Evolutionary conservation across 2,329 filamentous ascomycete genomes (phyloP).

Genomic region (Venturiaceae sp.): DNA sequence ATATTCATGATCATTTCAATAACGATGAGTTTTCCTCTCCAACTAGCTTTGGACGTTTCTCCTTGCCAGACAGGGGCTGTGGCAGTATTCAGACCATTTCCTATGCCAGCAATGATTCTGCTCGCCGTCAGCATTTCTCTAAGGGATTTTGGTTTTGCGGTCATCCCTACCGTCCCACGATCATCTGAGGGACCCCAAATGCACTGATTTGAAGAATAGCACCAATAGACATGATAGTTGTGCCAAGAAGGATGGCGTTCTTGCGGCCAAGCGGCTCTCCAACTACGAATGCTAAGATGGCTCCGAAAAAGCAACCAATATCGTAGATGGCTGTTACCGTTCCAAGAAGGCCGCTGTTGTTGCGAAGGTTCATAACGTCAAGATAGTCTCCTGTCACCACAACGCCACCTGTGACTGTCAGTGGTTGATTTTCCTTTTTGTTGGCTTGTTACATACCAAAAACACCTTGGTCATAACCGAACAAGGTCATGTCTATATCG

Average conservation of each 20-base stretch:
- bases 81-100: constrained; percentile 42
- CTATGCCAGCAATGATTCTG: constrained; percentile 36
- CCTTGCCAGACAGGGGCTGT: constrained; percentile 42
- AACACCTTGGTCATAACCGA: constrained; percentile 16
- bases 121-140: not conserved
- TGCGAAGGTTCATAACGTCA: constrained; percentile 33
- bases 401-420: too few relatives aligned
- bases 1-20: constrained; percentile 43
- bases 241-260: constrained; percentile 37
- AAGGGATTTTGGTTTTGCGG: not conserved
- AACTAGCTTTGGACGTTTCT: constrained; percentile 34
- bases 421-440: constrained; percentile 16
- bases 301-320: constrained; percentile 51
- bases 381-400: constrained; percentile 45
- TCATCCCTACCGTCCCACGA: constrained; percentile 29
- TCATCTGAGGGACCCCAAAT: constrained; percentile 38
- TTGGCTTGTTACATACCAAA: not conserved
- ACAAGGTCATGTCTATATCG: constrained; percentile 39
- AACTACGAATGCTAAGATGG: constrained; percentile 36
- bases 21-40: constrained; percentile 35
- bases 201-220: constrained; percentile 38
- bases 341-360: constrained; percentile 28
- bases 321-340: constrained; percentile 50
- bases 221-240: constrained; percentile 38
- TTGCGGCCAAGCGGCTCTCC: constrained; percentile 40